These are phyloP conservation scores for Lachnellula suecica DNA, from an alignment of 2,329 filamentous ascomycete species.

Conservation along the genomic window DNA sequence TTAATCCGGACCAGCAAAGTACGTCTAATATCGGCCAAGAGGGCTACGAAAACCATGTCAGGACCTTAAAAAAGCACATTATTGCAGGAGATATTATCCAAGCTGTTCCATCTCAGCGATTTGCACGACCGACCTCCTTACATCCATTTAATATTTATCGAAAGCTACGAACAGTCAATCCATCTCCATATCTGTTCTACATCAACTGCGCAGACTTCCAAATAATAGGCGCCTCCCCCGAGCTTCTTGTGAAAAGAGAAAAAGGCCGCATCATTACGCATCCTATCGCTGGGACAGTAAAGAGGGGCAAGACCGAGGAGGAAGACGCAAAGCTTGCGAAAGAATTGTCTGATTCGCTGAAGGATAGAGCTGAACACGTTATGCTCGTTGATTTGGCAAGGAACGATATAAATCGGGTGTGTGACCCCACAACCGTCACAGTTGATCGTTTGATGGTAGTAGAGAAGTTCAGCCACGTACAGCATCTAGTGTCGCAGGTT, in stretches of 20 bases:
- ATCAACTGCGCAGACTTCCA: constrained; percentile 90
- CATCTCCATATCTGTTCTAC: constrained; percentile 96
- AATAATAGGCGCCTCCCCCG: constrained; percentile 91
- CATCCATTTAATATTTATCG: constrained; percentile 99
- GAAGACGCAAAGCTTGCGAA: constrained; percentile 80
- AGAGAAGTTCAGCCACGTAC: constrained; percentile 93
- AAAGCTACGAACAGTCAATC: constrained; percentile 94
- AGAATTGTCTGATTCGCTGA: constrained; percentile 75
- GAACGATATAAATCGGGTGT: constrained; percentile 95
- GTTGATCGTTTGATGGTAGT: constrained; percentile 95
- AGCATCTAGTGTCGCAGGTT: constrained; percentile 95
- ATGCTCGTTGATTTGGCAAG: constrained; percentile 96
- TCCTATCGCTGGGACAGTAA: constrained; percentile 94
- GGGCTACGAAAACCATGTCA: constrained; percentile 91
- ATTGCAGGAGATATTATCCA: constrained; percentile 93
- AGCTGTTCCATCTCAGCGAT: constrained; percentile 90
- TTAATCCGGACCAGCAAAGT: constrained; percentile 74
- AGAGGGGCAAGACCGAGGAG: constrained; percentile 75
- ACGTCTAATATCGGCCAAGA: constrained; percentile 86
- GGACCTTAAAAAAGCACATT: constrained; percentile 85
- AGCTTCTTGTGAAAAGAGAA: constrained; percentile 91
- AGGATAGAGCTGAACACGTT: constrained; percentile 92
- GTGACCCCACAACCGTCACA: constrained; percentile 82
- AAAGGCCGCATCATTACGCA: constrained; percentile 88
- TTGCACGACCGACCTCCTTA: constrained; percentile 82